Evolutionary conservation across 1,284 basidiomycete species (phyloP).

Genomic region (Butyriboletus appendiculatus): DNA sequence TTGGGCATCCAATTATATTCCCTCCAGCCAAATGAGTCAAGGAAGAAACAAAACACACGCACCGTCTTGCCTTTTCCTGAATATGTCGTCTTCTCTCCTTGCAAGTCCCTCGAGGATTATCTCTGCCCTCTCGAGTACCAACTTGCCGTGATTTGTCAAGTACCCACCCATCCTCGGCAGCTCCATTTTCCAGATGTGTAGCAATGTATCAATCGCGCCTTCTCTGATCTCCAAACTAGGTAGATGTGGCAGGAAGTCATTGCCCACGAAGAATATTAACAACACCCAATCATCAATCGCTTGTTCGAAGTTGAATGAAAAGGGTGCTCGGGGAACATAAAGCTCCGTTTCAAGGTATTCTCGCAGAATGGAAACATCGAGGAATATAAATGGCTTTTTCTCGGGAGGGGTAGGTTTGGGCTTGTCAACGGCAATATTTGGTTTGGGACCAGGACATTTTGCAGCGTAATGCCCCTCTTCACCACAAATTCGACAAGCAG

Average conservation of each 20-base stretch:
- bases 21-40: conserved; percentile 2
- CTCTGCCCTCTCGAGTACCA: conserved; percentile 86
- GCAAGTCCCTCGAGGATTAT: conserved; percentile 96
- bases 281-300: conserved; percentile 99
- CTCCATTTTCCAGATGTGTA: conserved; percentile 95
- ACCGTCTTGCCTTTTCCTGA: conserved; percentile 90
- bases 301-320: conserved; percentile 94
- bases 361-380: conserved; percentile 93
- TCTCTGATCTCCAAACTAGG: conserved; percentile 98
- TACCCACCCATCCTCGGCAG: conserved; percentile 96
- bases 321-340: conserved; percentile 73
- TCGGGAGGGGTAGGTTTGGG: conserved; percentile 66
- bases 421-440: conserved; percentile 62
- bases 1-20: conserved; percentile 1
- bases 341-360: conserved; percentile 98
- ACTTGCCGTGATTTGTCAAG: conserved; percentile 90
- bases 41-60: conserved; percentile 38
- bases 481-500: conserved; percentile 89
- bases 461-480: conserved; percentile 94
- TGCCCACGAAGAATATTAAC: conserved; percentile 99
- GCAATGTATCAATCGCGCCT: conserved; percentile 95
- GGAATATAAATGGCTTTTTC: conserved; percentile 99
- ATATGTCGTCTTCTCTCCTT: conserved; percentile 93
- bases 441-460: conserved; percentile 83
- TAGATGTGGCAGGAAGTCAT: conserved; percentile 98